These are phyloP conservation scores for Endothia cerciana DNA, from an alignment of 2,329 filamentous ascomycete species.

Conservation along the genomic window DNA sequence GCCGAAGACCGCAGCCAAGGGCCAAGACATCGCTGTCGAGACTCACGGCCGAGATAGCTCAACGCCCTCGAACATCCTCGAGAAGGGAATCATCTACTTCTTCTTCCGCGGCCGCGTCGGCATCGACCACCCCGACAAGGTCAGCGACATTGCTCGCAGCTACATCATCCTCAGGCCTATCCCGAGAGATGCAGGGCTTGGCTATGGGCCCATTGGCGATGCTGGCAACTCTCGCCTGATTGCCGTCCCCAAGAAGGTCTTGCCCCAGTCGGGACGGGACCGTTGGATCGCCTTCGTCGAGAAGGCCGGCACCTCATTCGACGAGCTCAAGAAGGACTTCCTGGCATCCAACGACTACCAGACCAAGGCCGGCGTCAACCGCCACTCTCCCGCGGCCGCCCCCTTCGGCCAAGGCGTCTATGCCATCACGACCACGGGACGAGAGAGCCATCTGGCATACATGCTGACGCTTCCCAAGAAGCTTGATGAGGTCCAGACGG, in stretches of 20 bases:
- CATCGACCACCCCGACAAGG: conserved; percentile 68
- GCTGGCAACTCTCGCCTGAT: conserved; percentile 70
- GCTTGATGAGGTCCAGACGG: conserved; percentile 72
- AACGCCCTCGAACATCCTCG: conserved; percentile 64
- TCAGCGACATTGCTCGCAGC: conserved; percentile 75
- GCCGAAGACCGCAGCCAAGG: conserved; percentile 22
- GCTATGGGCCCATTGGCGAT: conserved; percentile 52
- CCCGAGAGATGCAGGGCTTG: conserved; percentile 68
- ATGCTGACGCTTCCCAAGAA: conserved; percentile 74
- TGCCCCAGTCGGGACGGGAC: conserved; percentile 71
- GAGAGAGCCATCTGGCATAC: conserved; percentile 78
- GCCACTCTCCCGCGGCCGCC: conserved; percentile 69
- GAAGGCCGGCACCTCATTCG: conserved; percentile 67
- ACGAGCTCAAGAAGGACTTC: conserved; percentile 74
- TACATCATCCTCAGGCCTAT: conserved; percentile 81
- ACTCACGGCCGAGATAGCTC: conserved; percentile 39
- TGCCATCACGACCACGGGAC: conserved; percentile 72
- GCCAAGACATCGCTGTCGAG: conserved; percentile 33
- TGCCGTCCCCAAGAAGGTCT: conserved; percentile 81
- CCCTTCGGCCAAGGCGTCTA: conserved; percentile 88
- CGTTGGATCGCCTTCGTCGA: conserved; percentile 84
- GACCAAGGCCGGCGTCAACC: conserved; percentile 74
- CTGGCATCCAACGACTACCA: conserved; percentile 69
- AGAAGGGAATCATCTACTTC: conserved; percentile 91
- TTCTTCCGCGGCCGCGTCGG: conserved; percentile 81